Conservation (phyloP, 495 filamentous ascomycete genomes). For the Penicillium steckii region DNA sequence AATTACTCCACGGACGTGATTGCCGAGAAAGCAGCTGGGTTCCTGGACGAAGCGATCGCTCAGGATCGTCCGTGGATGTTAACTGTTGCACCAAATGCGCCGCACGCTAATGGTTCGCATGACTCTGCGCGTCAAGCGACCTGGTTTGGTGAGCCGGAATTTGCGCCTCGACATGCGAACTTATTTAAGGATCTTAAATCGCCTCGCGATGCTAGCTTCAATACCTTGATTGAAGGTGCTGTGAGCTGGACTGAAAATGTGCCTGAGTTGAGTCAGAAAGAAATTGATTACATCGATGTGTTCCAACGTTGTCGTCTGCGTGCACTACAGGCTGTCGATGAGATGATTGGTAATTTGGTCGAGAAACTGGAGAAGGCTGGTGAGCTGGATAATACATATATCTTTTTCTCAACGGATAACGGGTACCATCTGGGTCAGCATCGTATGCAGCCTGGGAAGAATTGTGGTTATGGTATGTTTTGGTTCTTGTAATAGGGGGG, state of each 20-base stretch:
- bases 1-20: conserved; percentile 61
- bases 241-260: conserved; percentile 57
- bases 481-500: not conserved
- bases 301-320: conserved; percentile 61
- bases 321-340: conserved; percentile 64
- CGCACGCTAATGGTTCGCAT: conserved; percentile 45
- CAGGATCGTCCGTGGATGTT: conserved; percentile 60
- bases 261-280: conserved; percentile 44
- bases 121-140: conserved; percentile 5
- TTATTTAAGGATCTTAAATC: conserved; percentile 29
- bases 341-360: conserved; percentile 59
- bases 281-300: conserved; percentile 61
- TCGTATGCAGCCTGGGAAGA: conserved; percentile 65
- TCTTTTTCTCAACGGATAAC: conserved; percentile 68
- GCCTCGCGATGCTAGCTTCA: conserved; percentile 32
- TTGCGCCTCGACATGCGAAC: conserved; percentile 27
- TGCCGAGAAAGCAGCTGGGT: conserved; percentile 53
- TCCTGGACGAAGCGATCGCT: conserved; percentile 56
- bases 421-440: conserved; percentile 71
- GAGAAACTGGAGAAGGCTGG: conserved; percentile 45
- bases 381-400: conserved; percentile 62
- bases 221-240: conserved; percentile 43
- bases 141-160: conserved; percentile 32
- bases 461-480: conserved; percentile 64
- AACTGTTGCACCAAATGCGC: conserved; percentile 61